phyloP scores from a whole-genome alignment of 768 basidiomycete species.

The Vishniacozyma victoriae region DNA sequence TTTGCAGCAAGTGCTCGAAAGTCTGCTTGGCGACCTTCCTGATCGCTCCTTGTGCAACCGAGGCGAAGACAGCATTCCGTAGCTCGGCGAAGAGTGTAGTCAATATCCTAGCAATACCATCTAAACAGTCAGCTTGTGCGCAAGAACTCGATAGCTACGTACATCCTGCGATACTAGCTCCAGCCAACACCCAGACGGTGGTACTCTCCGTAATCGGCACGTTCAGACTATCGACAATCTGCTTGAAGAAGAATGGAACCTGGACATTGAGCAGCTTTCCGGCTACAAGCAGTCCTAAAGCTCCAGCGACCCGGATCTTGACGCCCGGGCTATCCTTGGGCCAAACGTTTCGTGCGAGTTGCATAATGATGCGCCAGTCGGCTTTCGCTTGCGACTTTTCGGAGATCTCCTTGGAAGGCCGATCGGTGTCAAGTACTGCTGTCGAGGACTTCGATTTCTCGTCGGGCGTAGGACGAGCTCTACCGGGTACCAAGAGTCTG shows the following conservation, averaged over 20 bases:
- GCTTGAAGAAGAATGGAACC: slow-evolving; percentile 94
- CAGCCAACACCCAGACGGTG: slow-evolving; percentile 86
- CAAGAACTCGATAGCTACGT: slow-evolving; percentile 44
- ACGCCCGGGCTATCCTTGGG: slow-evolving; percentile 69
- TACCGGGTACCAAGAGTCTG: no score
- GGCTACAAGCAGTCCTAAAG: slow-evolving; percentile 68
- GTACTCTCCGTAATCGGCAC: slow-evolving; percentile 65
- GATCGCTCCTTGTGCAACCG: slow-evolving; percentile 88
- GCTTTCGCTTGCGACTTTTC: slow-evolving; percentile 45
- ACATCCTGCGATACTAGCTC: slow-evolving; percentile 89
- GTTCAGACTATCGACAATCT: slow-evolving; percentile 82
- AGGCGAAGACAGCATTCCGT: slow-evolving; percentile 91
- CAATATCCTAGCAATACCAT: slow-evolving; percentile 82
- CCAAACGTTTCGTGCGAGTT: slow-evolving; percentile 86
- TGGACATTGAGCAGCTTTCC: slow-evolving; percentile 97
- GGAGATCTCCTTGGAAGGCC: no score
- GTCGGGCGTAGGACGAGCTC: slow-evolving; percentile 1
- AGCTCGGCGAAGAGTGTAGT: slow-evolving; percentile 86
- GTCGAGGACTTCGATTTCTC: background rate
- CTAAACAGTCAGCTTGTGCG: slow-evolving; percentile 49
- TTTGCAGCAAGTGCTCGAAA: slow-evolving; percentile 82
- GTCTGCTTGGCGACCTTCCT: slow-evolving; percentile 93
- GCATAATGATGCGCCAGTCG: slow-evolving; percentile 82
- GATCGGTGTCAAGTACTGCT: background rate
- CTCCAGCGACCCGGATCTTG: slow-evolving; percentile 71